Percentiles rank a stretch among this genome's conserved stretches.
phyloP scores from a whole-genome alignment of 179 eudicot genomes.

The Camellia oleifera region DNA sequence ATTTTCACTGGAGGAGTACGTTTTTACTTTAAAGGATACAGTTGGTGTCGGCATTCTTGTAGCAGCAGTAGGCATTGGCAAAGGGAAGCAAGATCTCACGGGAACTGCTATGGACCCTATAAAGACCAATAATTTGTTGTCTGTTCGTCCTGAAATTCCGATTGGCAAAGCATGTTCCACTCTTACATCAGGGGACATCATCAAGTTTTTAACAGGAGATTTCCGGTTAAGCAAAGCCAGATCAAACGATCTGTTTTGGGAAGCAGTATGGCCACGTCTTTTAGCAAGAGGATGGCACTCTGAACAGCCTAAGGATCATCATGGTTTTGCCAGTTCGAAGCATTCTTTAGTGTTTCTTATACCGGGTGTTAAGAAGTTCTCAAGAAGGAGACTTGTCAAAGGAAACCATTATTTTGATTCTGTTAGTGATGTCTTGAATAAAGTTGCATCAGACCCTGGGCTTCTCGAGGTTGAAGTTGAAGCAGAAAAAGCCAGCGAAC shows the following conservation, averaged over 20 bases:
- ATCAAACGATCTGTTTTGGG: slow-evolving; percentile 71
- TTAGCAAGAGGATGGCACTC: slow-evolving; percentile 81
- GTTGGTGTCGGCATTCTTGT: slow-evolving; percentile 55
- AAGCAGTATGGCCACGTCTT: slow-evolving; percentile 84
- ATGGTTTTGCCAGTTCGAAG: slow-evolving; percentile 33
- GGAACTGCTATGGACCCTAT: slow-evolving; percentile 27
- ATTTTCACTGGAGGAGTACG: slow-evolving; percentile 48
- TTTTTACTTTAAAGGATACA: slow-evolving; percentile 38
- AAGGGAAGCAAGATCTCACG: slow-evolving; percentile 64
- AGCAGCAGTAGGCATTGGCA: slow-evolving; percentile 60
- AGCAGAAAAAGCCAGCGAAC: slow-evolving; percentile 20
- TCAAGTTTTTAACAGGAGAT: slow-evolving; percentile 49
- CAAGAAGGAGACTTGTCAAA: slow-evolving; percentile 52
- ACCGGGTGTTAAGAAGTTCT: slow-evolving; percentile 69
- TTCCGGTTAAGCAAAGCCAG: slow-evolving; percentile 58
- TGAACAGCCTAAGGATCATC: slow-evolving; percentile 50
- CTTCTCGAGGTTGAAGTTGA: slow-evolving; percentile 43
- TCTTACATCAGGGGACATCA: slow-evolving; percentile 47
- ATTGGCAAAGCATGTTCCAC: slow-evolving; percentile 56
- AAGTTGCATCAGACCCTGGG: slow-evolving; percentile 59
- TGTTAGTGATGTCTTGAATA: slow-evolving; percentile 57
- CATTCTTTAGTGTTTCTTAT: slow-evolving; percentile 52
- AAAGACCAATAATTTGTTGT: slow-evolving; percentile 27
- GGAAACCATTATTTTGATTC: slow-evolving; percentile 69
- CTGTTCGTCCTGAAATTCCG: slow-evolving; percentile 44